Evolutionary conservation across 2,329 filamentous ascomycete genomes (phyloP).

Genomic region (Fusarium lyarnte): DNA sequence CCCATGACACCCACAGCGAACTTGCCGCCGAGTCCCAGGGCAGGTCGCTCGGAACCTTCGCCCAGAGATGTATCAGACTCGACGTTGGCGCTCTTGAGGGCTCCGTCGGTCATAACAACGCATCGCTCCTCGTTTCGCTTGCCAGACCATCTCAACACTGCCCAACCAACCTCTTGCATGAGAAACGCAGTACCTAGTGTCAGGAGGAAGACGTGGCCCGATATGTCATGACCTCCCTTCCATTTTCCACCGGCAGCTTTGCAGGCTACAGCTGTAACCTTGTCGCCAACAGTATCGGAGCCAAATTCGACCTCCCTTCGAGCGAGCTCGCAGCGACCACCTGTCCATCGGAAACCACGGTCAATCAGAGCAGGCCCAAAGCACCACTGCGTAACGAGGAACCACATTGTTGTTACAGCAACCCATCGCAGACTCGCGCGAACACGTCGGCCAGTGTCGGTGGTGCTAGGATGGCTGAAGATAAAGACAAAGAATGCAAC

Average conservation of each 20-base stretch:
- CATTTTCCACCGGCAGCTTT: constrained; percentile 84
- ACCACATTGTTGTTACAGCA: constrained; percentile 81
- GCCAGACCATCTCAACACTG: constrained; percentile 57
- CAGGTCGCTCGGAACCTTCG: constrained; percentile 37
- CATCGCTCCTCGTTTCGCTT: constrained; percentile 68
- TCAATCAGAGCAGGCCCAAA: constrained; percentile 93
- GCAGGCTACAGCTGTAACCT: constrained; percentile 81
- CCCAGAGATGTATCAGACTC: constrained; percentile 50
- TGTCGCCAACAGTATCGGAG: constrained; percentile 56
- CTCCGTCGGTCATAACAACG: constrained; percentile 73
- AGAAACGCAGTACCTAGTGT: constrained; percentile 85
- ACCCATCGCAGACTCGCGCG: constrained; percentile 75
- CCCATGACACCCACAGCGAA: constrained; percentile 71
- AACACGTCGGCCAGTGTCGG: constrained; percentile 51
- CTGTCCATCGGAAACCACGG: constrained; percentile 86
- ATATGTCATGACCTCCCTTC: constrained; percentile 96
- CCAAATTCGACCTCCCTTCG: constrained; percentile 58
- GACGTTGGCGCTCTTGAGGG: constrained; percentile 67
- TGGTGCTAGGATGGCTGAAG: constrained; percentile 69
- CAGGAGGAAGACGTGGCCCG: constrained; percentile 92
- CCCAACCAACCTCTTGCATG: constrained; percentile 78
- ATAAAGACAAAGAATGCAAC: constrained; percentile 76
- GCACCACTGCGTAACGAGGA: constrained; percentile 93
- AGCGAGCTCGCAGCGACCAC: constrained; percentile 79
- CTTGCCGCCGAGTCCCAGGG: constrained; percentile 60